These are phyloP conservation scores for Cajanus cajan DNA, from an alignment of 306 rosid genomes.

Conservation along the genomic window DNA sequence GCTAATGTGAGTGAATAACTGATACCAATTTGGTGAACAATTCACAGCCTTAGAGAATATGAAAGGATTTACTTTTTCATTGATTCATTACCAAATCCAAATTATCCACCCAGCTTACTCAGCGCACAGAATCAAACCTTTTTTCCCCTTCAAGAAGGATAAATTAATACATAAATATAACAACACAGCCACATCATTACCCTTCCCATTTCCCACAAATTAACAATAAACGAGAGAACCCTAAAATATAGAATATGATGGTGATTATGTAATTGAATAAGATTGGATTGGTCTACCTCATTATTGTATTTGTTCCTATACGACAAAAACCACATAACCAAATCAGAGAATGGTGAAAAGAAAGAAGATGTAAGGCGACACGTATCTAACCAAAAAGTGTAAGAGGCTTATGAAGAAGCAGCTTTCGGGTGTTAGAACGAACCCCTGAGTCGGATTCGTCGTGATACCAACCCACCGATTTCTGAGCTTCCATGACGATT, in stretches of 20 bases:
- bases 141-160: background rate
- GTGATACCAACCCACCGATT: slow-evolving; percentile 69
- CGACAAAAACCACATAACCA: slow-evolving; percentile 1
- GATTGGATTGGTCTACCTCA: background rate
- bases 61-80: background rate
- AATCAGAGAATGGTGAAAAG: background rate
- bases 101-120: background rate
- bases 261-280: slow-evolving; percentile 6
- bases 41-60: background rate
- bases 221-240: background rate
- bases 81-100: background rate
- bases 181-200: background rate
- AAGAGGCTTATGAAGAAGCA: slow-evolving; percentile 19
- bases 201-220: background rate
- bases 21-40: background rate
- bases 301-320: background rate
- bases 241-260: slow-evolving; percentile 6
- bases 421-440: slow-evolving; percentile 20
- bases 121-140: background rate
- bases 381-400: background rate
- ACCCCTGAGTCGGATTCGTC: slow-evolving; percentile 26
- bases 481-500: slow-evolving; percentile 84
- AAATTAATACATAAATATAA: background rate
- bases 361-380: background rate
- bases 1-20: background rate